These are phyloP conservation scores for Melianthus villosus DNA, from an alignment of 441 rosid species.

Conservation along the genomic window DNA sequence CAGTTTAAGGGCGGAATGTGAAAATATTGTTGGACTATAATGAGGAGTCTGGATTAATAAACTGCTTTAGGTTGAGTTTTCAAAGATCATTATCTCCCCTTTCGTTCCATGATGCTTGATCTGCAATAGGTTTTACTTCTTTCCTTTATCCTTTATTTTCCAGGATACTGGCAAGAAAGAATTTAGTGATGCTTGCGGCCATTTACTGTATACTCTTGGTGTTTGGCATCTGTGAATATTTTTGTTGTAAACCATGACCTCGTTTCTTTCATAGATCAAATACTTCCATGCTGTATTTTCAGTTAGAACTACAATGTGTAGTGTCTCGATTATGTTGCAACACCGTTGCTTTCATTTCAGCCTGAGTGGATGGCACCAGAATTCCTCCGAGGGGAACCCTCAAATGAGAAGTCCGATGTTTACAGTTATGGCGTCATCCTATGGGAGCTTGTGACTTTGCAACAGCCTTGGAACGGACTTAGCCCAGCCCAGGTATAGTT, in stretches of 20 bases:
- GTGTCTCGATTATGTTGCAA: constrained; percentile 26
- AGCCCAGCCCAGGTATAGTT: constrained; percentile 75
- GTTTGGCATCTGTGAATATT: not conserved
- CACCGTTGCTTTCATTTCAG: constrained; percentile 41
- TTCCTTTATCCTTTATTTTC: not conserved
- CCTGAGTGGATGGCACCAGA: constrained; percentile 99
- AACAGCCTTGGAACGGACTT: constrained; percentile 92
- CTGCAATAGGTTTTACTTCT: not conserved
- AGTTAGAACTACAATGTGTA: constrained; percentile 7
- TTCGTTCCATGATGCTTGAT: too few species aligned
- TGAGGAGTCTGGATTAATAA: not conserved
- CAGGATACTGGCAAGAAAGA: too few species aligned
- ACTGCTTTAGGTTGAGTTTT: too few species aligned
- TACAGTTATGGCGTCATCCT: constrained; percentile 81
- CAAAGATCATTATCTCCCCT: too few species aligned
- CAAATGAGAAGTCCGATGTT: constrained; percentile 89
- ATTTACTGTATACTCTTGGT: not conserved
- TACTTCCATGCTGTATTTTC: constrained; percentile 14
- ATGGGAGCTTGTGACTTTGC: constrained; percentile 82
- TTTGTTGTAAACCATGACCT: not conserved
- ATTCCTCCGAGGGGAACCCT: constrained; percentile 94
- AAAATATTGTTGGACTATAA: not conserved
- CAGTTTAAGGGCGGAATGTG: not conserved
- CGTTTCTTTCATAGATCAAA: constrained; percentile 11
- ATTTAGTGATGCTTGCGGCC: too few species aligned